These are phyloP conservation scores for Nidularia pulvinata DNA, from an alignment of 768 basidiomycete genomes.

Conservation along the genomic window DNA sequence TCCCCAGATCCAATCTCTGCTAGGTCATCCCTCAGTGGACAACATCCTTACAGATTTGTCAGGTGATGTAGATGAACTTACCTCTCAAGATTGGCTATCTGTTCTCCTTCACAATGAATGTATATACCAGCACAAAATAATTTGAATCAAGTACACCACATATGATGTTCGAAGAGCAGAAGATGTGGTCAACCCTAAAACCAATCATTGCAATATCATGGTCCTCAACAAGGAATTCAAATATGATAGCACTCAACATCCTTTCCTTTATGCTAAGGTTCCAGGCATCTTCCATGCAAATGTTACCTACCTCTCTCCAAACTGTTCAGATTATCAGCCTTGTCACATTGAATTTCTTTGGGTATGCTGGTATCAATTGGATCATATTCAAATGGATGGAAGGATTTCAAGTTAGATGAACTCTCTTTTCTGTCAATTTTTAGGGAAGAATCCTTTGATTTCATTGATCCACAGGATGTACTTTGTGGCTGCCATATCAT, in stretches of 20 bases:
- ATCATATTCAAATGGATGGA: background rate
- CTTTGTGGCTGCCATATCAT: background rate
- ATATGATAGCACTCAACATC: background rate
- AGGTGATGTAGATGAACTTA: no score
- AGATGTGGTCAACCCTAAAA: constrained; percentile 4
- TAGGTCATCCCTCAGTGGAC: no score
- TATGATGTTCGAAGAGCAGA: constrained; percentile 2
- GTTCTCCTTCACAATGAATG: no score
- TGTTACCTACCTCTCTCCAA: constrained; percentile 1
- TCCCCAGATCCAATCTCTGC: no score
- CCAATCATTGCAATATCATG: constrained; percentile 3
- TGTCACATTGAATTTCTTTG: constrained; percentile 7
- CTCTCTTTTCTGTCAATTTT: background rate
- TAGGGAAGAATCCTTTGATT: background rate
- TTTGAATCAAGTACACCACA: constrained; percentile 5
- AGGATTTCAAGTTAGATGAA: background rate
- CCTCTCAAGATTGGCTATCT: no score
- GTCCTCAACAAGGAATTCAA: background rate
- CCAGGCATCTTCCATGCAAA: constrained; percentile 8
- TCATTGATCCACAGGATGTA: background rate
- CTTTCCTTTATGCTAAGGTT: constrained; percentile 4
- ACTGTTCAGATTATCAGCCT: background rate
- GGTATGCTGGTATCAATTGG: constrained; percentile 8
- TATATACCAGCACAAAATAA: no score
- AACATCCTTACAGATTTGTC: no score